Evolutionary conservation across 495 filamentous ascomycete genomes (phyloP), one percentile per base, ranked within the genome.

Genomic region (Rostrohypoxylon terebratum): DNA sequence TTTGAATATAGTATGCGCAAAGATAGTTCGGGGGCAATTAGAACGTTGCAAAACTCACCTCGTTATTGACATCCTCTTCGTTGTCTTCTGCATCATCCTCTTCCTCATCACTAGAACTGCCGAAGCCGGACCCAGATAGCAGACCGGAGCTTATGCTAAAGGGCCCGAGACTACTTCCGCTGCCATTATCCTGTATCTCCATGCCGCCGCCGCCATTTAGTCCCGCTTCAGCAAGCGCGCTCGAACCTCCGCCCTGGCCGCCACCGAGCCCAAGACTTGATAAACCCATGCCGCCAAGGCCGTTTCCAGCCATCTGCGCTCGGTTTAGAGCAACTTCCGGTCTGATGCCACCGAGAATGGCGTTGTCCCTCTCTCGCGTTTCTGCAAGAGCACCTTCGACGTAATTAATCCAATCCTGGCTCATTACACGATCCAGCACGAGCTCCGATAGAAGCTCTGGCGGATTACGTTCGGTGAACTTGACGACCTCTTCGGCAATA

Each of bases 401-500:
- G 72, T 98, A 99, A 59, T 94, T 91, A 58, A 95, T 91, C 96
- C 96, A 99, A 58, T 93, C 89, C 18, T 88, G 87, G 69, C 92
- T 90, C 83, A 94, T 90, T 20, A 98, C 94, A 69, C 91, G 93
- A 61, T 98, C 92, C 75, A 97, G 82, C 4, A 99, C 95, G 10
- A 86, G 85, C 57, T 92, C 91, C 18, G 92, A 94, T 4, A 98
- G 86, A 50, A 95, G 79, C 78, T 98, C 95, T 2, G 94, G 91
- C 18, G 94, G 91, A 79, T 97, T 93, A 20, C 96, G 90, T 79
- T 98, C 95, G 40, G 93, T 95, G 78, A 98, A 99, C 80, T 98
- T 98, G 69, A 98, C 96, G 16, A 99, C 96, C 78, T 99, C 96
- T 78, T 99, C 96, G 13, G 96, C 96, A 63, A 99, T 97, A 13